Percentiles rank a stretch among this genome's conserved stretches.
Conservation (phyloP, 805 yeast genomes). For the Lipomyces kockii region DNA sequence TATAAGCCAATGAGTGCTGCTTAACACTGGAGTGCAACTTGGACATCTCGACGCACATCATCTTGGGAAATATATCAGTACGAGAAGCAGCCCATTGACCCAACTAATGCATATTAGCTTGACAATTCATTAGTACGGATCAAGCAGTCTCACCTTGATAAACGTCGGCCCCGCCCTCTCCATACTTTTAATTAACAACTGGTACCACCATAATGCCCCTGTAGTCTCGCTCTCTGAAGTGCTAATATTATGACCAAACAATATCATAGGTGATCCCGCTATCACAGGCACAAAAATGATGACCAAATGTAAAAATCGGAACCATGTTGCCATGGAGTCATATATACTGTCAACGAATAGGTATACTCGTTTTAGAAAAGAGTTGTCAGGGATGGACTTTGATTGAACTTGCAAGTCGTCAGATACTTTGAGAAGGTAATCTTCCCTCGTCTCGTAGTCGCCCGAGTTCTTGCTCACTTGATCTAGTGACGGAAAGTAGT, state of each 20-base stretch:
- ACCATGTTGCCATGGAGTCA: conserved; percentile 71
- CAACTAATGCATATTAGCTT: conserved; percentile 59
- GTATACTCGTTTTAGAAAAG: background rate
- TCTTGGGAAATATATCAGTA: conserved; percentile 85
- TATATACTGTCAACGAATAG: background rate
- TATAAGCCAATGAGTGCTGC: conserved; percentile 67
- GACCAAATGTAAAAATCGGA: conserved; percentile 71
- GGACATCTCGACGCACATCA: conserved; percentile 76
- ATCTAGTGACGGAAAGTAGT: conserved; percentile 22
- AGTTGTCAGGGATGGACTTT: conserved; percentile 11
- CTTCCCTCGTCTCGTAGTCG: conserved; percentile 26
- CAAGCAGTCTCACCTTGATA: conserved; percentile 44
- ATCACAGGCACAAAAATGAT: conserved; percentile 72
- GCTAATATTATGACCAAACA: conserved; percentile 52
- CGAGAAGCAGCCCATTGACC: conserved; percentile 99
- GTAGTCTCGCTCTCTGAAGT: conserved; percentile 50
- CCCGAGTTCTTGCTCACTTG: conserved; percentile 13
- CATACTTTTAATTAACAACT: conserved; percentile 63
- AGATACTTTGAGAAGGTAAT: conserved; percentile 28
- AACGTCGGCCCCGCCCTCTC: conserved; percentile 91
- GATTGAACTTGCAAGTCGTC: conserved; percentile 6
- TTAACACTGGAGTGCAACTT: conserved; percentile 81
- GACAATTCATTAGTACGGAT: background rate
- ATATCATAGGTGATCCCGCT: conserved; percentile 62
- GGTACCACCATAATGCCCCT: conserved; percentile 77